Percentiles rank a stretch among this genome's conserved stretches.
These are phyloP conservation scores for Trichosporon ovoides DNA, from an alignment of 1,284 basidiomycete genomes.

Conservation along the genomic window DNA sequence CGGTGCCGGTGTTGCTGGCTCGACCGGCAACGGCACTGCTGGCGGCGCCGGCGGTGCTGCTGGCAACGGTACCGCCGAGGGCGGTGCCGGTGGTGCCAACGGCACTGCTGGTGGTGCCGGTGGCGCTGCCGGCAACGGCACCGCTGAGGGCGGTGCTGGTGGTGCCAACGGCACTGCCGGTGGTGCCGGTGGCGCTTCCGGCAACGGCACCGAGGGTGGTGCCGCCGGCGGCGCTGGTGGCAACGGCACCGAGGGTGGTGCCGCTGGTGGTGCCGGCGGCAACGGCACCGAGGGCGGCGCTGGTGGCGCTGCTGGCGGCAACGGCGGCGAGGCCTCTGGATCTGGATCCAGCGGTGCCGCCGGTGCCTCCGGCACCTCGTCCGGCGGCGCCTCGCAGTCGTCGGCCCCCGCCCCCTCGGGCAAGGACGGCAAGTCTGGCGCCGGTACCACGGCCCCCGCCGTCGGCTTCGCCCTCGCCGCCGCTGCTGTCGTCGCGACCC, in stretches of 20 bases:
- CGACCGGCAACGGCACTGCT: constrained; percentile 7
- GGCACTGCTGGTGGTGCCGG: neutral
- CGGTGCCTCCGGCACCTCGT: neutral
- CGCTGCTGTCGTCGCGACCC: constrained; percentile 24
- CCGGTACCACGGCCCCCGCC: constrained; percentile 2
- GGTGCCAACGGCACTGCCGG: neutral
- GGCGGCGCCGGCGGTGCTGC: neutral
- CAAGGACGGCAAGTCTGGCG: neutral
- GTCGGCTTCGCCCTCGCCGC: constrained; percentile 23
- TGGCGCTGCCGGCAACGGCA: constrained; percentile 7
- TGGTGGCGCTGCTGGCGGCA: neutral
- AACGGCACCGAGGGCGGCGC: neutral
- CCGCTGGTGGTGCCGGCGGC: neutral
- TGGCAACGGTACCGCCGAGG: neutral
- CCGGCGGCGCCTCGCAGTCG: constrained; percentile 6
- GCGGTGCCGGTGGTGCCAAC: constrained; percentile 1
- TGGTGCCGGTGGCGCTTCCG: neutral
- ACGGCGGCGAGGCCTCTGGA: neutral
- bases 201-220: neutral
- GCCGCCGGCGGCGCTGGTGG: neutral
- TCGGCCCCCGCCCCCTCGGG: constrained; percentile 8
- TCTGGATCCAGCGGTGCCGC: too few species aligned
- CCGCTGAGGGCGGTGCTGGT: neutral
- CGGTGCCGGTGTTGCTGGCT: constrained; percentile 35
- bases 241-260: constrained; percentile 3